phyloP scores from a whole-genome alignment of 306 rosid genomes.

The Quercus robur region DNA sequence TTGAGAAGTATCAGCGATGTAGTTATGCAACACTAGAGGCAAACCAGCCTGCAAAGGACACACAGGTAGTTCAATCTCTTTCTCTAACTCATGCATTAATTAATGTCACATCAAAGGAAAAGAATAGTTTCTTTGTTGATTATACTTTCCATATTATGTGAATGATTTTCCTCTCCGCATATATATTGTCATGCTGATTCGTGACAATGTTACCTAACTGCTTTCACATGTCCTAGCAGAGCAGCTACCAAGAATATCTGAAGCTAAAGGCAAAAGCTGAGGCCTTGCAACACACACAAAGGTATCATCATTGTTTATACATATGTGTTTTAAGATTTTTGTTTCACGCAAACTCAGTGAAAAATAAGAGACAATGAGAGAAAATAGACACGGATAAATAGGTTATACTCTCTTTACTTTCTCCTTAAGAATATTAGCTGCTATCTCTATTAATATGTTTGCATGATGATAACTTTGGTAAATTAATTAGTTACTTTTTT shows the following conservation, averaged over 20 bases:
- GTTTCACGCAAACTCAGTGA: no score
- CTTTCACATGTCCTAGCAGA: conserved; percentile 30
- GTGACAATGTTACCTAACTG: conserved; percentile 2
- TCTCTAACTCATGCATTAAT: no score
- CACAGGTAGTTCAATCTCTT: conserved; percentile 43
- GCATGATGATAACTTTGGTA: background rate
- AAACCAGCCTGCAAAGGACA: conserved; percentile 43
- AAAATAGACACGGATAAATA: no score
- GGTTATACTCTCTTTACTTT: no score
- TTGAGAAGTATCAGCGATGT: conserved; percentile 64
- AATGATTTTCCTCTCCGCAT: no score
- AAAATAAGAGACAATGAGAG: no score
- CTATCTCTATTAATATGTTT: no score
- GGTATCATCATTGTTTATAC: conserved; percentile 30
- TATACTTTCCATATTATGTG: no score
- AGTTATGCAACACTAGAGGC: conserved; percentile 56
- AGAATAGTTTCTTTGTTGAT: no score
- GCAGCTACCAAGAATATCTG: conserved; percentile 63
- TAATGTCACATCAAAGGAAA: no score
- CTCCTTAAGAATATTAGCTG: no score
- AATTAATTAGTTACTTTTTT: background rate
- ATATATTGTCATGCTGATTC: background rate
- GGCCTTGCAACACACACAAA: conserved; percentile 54
- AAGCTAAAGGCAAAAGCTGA: conserved; percentile 64
- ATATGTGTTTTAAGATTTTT: no score